A percentile compares a stretch with the other conserved stretches of the same genome.
These are phyloP conservation scores for Skeletonema grethae DNA, from an alignment of 108 stramenopile species.

Conservation along the genomic window DNA sequence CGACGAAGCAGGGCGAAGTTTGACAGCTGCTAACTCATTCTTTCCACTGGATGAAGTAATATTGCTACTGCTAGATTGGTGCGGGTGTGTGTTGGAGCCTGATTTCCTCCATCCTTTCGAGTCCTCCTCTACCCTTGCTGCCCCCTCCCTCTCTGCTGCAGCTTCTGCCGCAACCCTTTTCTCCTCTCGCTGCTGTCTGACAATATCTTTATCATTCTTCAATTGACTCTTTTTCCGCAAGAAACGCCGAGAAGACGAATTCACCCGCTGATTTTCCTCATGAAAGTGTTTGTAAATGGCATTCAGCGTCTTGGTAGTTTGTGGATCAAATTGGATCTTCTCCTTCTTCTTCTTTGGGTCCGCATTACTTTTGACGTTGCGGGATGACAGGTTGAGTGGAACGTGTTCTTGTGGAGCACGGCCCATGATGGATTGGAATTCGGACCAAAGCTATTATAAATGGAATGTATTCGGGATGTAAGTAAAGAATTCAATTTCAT, in stretches of 20 bases:
- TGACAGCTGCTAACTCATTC: background rate
- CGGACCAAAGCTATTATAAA: slow-evolving; percentile 37
- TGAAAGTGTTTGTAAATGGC: slow-evolving; percentile 33
- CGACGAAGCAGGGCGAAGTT: background rate
- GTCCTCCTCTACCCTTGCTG: background rate
- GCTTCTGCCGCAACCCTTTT: background rate
- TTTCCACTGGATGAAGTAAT: background rate
- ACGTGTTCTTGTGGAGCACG: slow-evolving; percentile 10
- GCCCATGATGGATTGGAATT: slow-evolving; percentile 46
- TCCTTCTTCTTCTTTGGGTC: slow-evolving; percentile 27
- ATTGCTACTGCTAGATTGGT: background rate
- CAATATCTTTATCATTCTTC: slow-evolving; percentile 37
- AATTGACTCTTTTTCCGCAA: slow-evolving; percentile 37
- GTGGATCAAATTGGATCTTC: slow-evolving; percentile 35
- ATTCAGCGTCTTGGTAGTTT: slow-evolving; percentile 24
- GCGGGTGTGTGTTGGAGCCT: background rate
- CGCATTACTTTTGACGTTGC: background rate
- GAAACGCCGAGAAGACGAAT: slow-evolving; percentile 16
- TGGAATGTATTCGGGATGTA: background rate
- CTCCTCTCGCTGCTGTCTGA: slow-evolving; percentile 23
- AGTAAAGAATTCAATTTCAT: background rate
- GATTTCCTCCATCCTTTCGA: background rate
- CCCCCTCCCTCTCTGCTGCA: background rate
- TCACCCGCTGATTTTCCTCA: slow-evolving; percentile 3
- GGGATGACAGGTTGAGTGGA: slow-evolving; percentile 15